Conservation (phyloP, 2,329 filamentous ascomycete species). For the Xylaria sp. region DNA sequence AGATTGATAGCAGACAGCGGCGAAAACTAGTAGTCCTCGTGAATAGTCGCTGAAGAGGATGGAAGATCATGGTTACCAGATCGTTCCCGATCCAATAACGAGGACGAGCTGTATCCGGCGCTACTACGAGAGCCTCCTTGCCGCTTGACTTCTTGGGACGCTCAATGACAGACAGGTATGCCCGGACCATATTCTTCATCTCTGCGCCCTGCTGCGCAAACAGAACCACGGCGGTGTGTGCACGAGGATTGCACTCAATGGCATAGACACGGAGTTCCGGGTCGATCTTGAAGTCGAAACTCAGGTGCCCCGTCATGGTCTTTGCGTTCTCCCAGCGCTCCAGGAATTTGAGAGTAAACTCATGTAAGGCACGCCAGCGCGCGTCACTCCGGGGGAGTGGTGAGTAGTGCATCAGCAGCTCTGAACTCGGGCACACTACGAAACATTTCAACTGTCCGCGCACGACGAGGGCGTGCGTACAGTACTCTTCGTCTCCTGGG, state of each 20-base stretch:
- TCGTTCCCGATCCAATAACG: conserved; percentile 67
- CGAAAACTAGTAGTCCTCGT: conserved; percentile 20
- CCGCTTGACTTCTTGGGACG: neutral
- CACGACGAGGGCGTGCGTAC: conserved; percentile 66
- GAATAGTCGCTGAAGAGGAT: conserved; percentile 37
- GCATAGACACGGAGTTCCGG: conserved; percentile 47
- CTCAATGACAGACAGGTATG: conserved; percentile 48
- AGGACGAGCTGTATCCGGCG: conserved; percentile 23
- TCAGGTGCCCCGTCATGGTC: conserved; percentile 62
- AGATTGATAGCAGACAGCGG: conserved; percentile 22
- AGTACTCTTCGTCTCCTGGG: conserved; percentile 56
- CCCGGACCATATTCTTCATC: conserved; percentile 42
- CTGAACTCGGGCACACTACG: conserved; percentile 58
- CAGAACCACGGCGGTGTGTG: conserved; percentile 61
- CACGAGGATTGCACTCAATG: conserved; percentile 67
- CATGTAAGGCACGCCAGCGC: conserved; percentile 55
- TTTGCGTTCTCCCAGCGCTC: conserved; percentile 38
- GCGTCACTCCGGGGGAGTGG: conserved; percentile 50
- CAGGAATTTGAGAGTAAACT: conserved; percentile 58
- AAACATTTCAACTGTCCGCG: conserved; percentile 60
- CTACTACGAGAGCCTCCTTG: conserved; percentile 16
- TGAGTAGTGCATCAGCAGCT: conserved; percentile 61
- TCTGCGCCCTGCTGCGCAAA: conserved; percentile 43
- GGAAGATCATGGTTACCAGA: conserved; percentile 46
- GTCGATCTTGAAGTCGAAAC: conserved; percentile 64